These are phyloP conservation scores for Diversispora epigaea DNA, from an alignment of 192 early-diverging fungal species.

Conservation along the genomic window DNA sequence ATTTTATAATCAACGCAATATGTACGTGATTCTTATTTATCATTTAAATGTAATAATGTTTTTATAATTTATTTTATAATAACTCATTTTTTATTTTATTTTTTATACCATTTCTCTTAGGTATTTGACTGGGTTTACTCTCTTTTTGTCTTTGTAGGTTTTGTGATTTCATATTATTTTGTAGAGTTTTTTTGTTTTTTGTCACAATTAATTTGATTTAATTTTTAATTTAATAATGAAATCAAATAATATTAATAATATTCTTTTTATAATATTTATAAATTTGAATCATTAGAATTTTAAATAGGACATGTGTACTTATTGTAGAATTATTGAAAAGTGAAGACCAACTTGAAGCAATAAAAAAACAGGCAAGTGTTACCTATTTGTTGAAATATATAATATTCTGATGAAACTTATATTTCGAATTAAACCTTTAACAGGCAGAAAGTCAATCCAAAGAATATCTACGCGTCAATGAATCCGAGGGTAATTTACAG, in stretches of 20 bases:
- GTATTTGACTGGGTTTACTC: constrained; percentile 58
- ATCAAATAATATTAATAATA: background rate
- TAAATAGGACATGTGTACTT: constrained; percentile 56
- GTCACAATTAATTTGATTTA: background rate
- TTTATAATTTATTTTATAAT: background rate
- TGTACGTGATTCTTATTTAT: constrained; percentile 39
- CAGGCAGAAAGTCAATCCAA: constrained; percentile 43
- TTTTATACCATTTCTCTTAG: constrained; percentile 32
- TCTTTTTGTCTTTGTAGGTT: constrained; percentile 54
- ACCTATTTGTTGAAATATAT: background rate
- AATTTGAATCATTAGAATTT: constrained; percentile 38
- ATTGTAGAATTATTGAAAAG: constrained; percentile 49
- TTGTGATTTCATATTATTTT: too few species aligned
- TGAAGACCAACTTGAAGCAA: constrained; percentile 50
- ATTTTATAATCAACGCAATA: constrained; percentile 60
- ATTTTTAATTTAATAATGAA: background rate
- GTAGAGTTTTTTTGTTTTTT: too few species aligned
- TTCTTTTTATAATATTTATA: background rate
- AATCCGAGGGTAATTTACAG: constrained; percentile 39
- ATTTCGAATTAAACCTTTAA: background rate
- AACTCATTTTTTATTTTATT: background rate
- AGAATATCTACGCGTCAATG: constrained; percentile 38
- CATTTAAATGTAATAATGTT: too few species aligned
- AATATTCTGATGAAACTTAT: background rate
- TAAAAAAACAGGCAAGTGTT: constrained; percentile 41